Conservation (phyloP, 108 stramenopile species). For the Chaetoceros tenuissimus region DNA sequence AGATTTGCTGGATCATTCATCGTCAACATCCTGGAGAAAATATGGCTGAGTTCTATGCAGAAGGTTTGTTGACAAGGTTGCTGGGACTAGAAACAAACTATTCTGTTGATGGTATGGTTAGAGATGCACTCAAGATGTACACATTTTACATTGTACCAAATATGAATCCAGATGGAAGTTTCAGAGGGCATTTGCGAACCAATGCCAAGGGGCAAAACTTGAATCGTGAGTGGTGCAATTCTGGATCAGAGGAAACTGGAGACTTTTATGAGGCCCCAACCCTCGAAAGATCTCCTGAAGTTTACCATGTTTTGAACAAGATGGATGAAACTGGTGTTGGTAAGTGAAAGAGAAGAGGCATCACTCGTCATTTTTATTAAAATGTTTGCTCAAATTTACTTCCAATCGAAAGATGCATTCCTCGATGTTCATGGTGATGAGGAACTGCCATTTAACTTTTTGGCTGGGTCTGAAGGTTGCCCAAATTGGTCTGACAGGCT, state of each 20-base stretch:
- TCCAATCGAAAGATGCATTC: too few relatives aligned
- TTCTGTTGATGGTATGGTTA: slow-evolving; percentile 27
- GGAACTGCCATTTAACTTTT: slow-evolving; percentile 73
- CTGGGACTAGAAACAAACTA: slow-evolving; percentile 39
- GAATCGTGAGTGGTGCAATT: slow-evolving; percentile 82
- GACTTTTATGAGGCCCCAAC: slow-evolving; percentile 67
- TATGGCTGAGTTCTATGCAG: slow-evolving; percentile 66
- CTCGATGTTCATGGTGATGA: slow-evolving; percentile 88
- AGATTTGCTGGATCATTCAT: slow-evolving; percentile 70
- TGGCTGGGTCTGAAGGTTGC: slow-evolving; percentile 60
- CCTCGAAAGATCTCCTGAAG: slow-evolving; percentile 72
- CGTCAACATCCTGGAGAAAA: slow-evolving; percentile 79
- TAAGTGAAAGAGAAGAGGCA: too few relatives aligned
- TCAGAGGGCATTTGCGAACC: slow-evolving; percentile 65
- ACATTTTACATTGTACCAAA: slow-evolving; percentile 83
- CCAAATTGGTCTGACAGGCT: slow-evolving; percentile 64
- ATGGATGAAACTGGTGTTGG: slow-evolving; percentile 77
- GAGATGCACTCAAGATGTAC: slow-evolving; percentile 35
- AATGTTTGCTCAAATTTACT: too few relatives aligned
- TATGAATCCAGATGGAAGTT: slow-evolving; percentile 81
- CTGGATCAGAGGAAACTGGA: slow-evolving; percentile 14
- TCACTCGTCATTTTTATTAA: too few relatives aligned
- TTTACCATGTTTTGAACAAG: slow-evolving; percentile 57
- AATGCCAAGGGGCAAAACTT: slow-evolving; percentile 77
- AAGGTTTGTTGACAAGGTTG: slow-evolving; percentile 53